Evolutionary conservation across 306 rosid genomes (phyloP), one percentile per base, ranked within the genome.

Genomic region (Cucurbita pepo): DNA sequence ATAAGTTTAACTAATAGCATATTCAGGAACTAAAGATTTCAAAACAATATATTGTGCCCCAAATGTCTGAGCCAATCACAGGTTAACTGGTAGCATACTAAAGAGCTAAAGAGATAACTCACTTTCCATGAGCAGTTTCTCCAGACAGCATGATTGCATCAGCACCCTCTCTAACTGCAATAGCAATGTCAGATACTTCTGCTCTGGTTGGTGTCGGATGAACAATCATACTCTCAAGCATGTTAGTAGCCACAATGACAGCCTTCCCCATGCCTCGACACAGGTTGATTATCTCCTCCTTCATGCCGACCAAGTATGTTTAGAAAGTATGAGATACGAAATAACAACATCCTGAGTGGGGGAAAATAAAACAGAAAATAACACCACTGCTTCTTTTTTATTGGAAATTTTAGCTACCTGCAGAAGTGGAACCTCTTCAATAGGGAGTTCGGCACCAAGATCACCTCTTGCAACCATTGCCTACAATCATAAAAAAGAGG

Each of bases 121-220:
- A 91, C 99, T 91, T 94, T 80, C 99, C 99, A 63, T 94, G 97
- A 81, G 99, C 99, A 72, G 99, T 94, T 88, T 94, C 99, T 74
- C 99, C 99, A 18, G 99, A 94, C 8, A 94, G 86, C 99, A 94
- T 94, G 75, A 94, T 75, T 71, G 84, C 97, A 83, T 94, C 99
- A 75, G 99, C 86, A 72, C 99, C 99, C 86, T 94, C 99, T 80
- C 99, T 86, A 72, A 94, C 99, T 66, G 99, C 99, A 79, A 94
- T 94, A 58, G 99, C 99, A 79, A 94, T 94, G 80, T 94, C 99
- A 0, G 99, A 88, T 55, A 94, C 99, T 79, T 94, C 99, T 2
- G 99, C 99, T 81, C 99, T 86, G 83, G 99, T 94, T 71, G 99
- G 97, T 18, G 96, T 91, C 40, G 99, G 99, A 74, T 94, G 99